phyloP scores from a whole-genome alignment of 106 monocot species.

The Apostasia ramifera region DNA sequence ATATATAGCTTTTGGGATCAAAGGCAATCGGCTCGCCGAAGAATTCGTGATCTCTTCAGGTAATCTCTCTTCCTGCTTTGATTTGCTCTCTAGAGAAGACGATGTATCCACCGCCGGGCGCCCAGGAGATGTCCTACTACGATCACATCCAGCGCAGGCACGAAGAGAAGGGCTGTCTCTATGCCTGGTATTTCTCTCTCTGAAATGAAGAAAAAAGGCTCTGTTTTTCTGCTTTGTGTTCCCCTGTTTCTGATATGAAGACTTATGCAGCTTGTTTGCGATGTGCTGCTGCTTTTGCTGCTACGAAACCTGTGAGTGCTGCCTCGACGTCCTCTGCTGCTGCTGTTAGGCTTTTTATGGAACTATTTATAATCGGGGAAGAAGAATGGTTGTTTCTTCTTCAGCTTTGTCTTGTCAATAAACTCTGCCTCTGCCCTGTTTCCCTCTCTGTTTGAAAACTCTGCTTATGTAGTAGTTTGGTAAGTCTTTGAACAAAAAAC shows the following conservation, averaged over 20 bases:
- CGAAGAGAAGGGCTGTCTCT: conserved; percentile 50
- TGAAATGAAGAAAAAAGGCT: background rate
- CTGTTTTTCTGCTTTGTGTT: conserved; percentile 1
- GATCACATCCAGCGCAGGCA: conserved; percentile 36
- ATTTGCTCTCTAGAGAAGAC: background rate
- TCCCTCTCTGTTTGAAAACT: too few species aligned
- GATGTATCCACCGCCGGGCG: conserved; percentile 41
- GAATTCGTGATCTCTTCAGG: too few species aligned
- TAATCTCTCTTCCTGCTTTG: background rate
- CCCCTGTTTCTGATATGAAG: background rate
- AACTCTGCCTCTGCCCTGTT: too few species aligned
- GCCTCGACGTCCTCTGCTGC: conserved; percentile 52
- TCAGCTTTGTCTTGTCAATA: too few species aligned
- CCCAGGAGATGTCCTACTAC: conserved; percentile 41
- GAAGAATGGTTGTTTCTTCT: too few species aligned
- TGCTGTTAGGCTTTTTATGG: conserved; percentile 10
- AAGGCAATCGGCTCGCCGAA: too few species aligned
- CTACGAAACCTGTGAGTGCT: conserved; percentile 66
- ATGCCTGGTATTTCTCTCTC: conserved; percentile 24
- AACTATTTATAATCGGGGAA: too few species aligned
- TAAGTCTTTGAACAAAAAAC: too few species aligned
- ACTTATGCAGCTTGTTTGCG: conserved; percentile 23
- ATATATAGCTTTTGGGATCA: too few species aligned
- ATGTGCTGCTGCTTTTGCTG: conserved; percentile 48
- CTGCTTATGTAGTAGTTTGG: too few species aligned